These are phyloP conservation scores for Zygoascus hellenicus DNA, from an alignment of 1,139 yeast genomes.

Conservation along the genomic window DNA sequence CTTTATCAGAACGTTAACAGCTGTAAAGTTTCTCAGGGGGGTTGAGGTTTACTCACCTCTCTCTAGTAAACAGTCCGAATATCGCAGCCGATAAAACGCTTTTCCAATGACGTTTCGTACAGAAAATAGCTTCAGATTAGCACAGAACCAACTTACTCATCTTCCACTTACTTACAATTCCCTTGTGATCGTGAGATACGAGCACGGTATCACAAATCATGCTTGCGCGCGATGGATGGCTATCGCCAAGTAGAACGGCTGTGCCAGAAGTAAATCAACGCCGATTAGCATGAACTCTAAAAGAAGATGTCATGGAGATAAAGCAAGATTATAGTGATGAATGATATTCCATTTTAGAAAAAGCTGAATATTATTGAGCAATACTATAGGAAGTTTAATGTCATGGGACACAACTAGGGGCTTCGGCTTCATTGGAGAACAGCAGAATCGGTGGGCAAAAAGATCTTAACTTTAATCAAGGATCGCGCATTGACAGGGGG, in stretches of 20 bases:
- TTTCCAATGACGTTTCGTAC: background rate
- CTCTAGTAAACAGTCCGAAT: conserved; percentile 3
- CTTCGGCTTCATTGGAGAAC: too few species aligned
- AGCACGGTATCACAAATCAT: background rate
- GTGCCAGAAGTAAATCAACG: too few species aligned
- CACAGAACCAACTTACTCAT: background rate
- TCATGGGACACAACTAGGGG: too few species aligned
- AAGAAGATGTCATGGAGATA: too few species aligned
- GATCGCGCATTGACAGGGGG: background rate
- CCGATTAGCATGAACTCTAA: too few species aligned
- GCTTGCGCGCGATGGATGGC: too few species aligned
- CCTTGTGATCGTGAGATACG: conserved; percentile 6
- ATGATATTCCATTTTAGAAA: too few species aligned
- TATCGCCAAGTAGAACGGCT: too few species aligned
- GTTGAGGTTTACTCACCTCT: background rate
- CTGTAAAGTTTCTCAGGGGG: background rate
- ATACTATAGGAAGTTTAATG: too few species aligned
- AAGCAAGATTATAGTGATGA: too few species aligned
- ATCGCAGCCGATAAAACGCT: conserved; percentile 3
- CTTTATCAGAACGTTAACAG: background rate
- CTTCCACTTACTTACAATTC: conserved; percentile 6
- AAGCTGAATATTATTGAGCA: too few species aligned
- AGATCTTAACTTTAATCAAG: conserved; percentile 3
- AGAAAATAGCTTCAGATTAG: background rate
- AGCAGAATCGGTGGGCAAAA: conserved; percentile 3